Base-by-base conservation (phyloP, 2,329 filamentous ascomycete species). In the Pseudogymnoascus verrucosus region DNA sequence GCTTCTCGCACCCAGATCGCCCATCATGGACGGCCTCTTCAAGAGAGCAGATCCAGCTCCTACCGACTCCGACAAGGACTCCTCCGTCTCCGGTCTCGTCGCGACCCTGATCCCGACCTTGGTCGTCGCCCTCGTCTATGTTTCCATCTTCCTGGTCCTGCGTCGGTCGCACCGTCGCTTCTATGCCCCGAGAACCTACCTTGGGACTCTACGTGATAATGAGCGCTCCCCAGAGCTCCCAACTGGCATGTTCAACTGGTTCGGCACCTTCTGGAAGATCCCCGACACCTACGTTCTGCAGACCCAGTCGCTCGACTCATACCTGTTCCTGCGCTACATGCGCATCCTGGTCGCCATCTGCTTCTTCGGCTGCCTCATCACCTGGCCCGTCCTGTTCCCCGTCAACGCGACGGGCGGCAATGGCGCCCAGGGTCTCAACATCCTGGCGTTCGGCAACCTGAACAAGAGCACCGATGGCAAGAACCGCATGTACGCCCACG, bases 251-350 rank as follows among this genome's bases (percentile, higher is more conserved):
- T 78, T 89, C 69, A 84, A 88, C 69, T 92, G 89, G 89, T 75
- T 91, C 64, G 76, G 76, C 8, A 78, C 82, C 11, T 89, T 91
- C 76, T 88, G 84, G 78, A 83, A 82, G 69, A 82, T 84, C 47
- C 82, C 83, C 3, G 93, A 98, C 73, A 86, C 87, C 42, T 91
- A 90, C 71, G 85, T 93, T 26, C 84, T 98, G 21, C 90, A 95
- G 71, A 91, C 96, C 78, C 91, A 93, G 74, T 96, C 92, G 0
- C 84, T 99, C 67, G 93, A 99, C 74, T 90, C 89, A 34, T 98
- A 93, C 75, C 86, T 98, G 61, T 91, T 96, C 74, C 81, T 98
- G 28, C 91, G 93, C 37, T 96, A 93, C 72, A 78, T 98, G 67
- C 91, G 92, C 72, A 88, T 95, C 62, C 79, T 88, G 28, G 84